Base-by-base conservation (phyloP, 106 monocot species). In the Phalaenopsis equestris region DNA sequence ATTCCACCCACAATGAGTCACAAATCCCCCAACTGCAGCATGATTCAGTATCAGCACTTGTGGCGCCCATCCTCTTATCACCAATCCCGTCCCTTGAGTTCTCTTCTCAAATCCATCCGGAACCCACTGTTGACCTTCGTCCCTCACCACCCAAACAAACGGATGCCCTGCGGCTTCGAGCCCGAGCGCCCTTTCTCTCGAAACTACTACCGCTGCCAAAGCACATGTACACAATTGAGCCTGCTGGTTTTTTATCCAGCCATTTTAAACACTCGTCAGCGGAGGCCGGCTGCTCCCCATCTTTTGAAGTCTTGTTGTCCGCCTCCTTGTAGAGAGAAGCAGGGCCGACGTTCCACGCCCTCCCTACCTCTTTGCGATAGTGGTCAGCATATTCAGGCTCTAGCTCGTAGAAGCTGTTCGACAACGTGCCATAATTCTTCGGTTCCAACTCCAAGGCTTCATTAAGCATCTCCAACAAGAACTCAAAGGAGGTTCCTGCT, bases 1-100 rank as follows among this genome's bases (percentile, higher is more conserved):
- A 83, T 93, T 93, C 93, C 90, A 90, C 41, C 90, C 93, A 16
- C 90, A 93, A 75, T 90, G 93, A 7, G 90, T 87, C 80, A 93
- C 58, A 75, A 93, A 93, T 75, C 93, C 90, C 5, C 90, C 93
- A 17, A 90, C 83, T 6, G 90, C 83, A 30, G 2, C 30, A 67
- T 93, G 88, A 2, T 67, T 72, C 68, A 93, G 76, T 57, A 90
- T 88, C 61, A 83, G 81, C 68, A 89, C 11, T 78, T 93, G 93
- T 5, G 88, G 82, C 47, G 87, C 43, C 88, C 88, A 88, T 4
- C 48, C 6, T 16, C 55, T 75, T 4, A 89, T 41, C 41, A 89
- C 82, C 15, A 84, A 0, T 52, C 89, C 89, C 24, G 79, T 74
- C 49, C 78, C 84, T 8, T 47, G 42, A 47, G 46, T 67, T 79